These are phyloP conservation scores for Skeletonema grethae DNA, from an alignment of 108 stramenopile species.

Conservation along the genomic window DNA sequence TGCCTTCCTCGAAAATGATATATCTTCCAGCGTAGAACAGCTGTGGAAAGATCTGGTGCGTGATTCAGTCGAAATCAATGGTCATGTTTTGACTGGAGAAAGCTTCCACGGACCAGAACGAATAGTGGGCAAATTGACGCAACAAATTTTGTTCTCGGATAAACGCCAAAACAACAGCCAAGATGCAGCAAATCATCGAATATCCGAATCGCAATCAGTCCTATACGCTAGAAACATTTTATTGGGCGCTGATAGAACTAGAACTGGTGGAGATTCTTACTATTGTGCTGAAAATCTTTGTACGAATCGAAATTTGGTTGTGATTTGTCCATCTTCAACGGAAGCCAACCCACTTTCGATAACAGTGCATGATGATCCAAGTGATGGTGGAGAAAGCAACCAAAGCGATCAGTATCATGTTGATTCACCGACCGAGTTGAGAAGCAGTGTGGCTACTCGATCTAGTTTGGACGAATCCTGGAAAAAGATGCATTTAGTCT, in stretches of 20 bases:
- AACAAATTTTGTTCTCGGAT: slow-evolving; percentile 59
- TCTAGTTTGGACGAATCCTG: slow-evolving; percentile 55
- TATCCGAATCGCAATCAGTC: slow-evolving; percentile 74
- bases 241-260: slow-evolving; percentile 75
- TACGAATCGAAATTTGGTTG: slow-evolving; percentile 69
- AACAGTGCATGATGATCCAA: slow-evolving; percentile 48
- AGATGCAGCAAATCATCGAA: slow-evolving; percentile 32
- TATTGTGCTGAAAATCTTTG: slow-evolving; percentile 81
- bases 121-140: slow-evolving; percentile 68
- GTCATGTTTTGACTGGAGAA: slow-evolving; percentile 61
- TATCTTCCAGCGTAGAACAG: slow-evolving; percentile 63
- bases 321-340: slow-evolving; percentile 67
- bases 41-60: slow-evolving; percentile 81
- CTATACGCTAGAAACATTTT: slow-evolving; percentile 80
- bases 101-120: slow-evolving; percentile 75
- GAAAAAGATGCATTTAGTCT: slow-evolving; percentile 64
- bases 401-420: slow-evolving; percentile 25
- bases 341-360: slow-evolving; percentile 75
- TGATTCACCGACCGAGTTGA: slow-evolving; percentile 27
- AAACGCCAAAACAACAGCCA: slow-evolving; percentile 1
- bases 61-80: slow-evolving; percentile 80
- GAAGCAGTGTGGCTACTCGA: slow-evolving; percentile 70
- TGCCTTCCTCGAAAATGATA: slow-evolving; percentile 63
- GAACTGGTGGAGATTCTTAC: slow-evolving; percentile 84
- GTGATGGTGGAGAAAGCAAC: slow-evolving; percentile 14